Evolutionary conservation across 2,329 filamentous ascomycete genomes (phyloP), one percentile per base, ranked within the genome.

Genomic region (Diaporthe nobilis): DNA sequence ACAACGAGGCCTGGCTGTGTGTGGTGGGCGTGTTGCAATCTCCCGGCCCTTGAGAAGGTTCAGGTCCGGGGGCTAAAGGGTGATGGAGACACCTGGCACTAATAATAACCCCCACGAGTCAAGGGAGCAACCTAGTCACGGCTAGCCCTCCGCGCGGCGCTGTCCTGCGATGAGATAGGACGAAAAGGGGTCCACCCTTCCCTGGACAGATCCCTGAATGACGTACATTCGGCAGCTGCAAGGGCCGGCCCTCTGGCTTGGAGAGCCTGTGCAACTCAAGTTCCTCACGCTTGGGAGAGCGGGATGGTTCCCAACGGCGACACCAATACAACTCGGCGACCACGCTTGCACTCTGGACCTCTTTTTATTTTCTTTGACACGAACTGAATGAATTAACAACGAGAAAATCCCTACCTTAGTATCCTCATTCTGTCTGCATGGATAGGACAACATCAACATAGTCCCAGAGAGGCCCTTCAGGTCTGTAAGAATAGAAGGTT

Each of bases 21-120:
- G 63, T 39, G 17, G 37, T 42, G 58, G 58, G 10, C 53, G 53
- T 57, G 49, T 15, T 37, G 63, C 63, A 68, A 39, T 68, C 22
- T 53, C 47, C 12, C 44, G n/a, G 63, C 47, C 47, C 63, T 53
- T 12, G 63, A 39, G 44, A 51, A 37, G 28, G 63, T 51, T 67
- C 31, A 37, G 44, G 22, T 31, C 31, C 28, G 22, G 61, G 15
- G n/a, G 63, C 22, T 17, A 17, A 22, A 9, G 31, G 47, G 47
- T 28, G 47, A 53, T 39, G 65, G 31, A 68, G 22, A 68, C 65
- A 68, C 13, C 65, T 68, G 65, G 65, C 65, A 68, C 47, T 68
- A 53, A 55, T 53, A 68, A 68, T 68, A 68, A 37, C 63, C 44
- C 34, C 63, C 47, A 53, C 65, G 47, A 68, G 65, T 39, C 47